Base-by-base conservation (phyloP, 169 alveolate species). In the Plasmodium falciparum region DNA sequence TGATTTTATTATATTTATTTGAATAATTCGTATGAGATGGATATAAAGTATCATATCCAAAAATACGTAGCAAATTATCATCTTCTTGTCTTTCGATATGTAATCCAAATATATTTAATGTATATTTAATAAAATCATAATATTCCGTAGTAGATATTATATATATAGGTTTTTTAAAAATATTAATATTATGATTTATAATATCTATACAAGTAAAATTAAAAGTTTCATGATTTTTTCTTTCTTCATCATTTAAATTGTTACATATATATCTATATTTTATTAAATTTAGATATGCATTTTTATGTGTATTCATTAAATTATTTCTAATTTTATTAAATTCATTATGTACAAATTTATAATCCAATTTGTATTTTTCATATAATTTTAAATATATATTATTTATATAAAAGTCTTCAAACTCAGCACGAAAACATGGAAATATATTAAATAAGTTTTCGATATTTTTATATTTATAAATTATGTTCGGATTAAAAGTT, bases 151-250 rank as follows among this genome's bases (percentile, higher is more conserved):
- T 54, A 13, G 91, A 83, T 6, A 83, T 72, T 6, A 83, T 49
- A 69, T 83, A 83, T 1, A 83, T 56, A 13, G 91, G 91, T 56
- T 83, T 83, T 43, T 54, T 67, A 83, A 54, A 83, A 20, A 67
- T 15, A n/a, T 83, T 83, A 9, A 83, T 83, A 50, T 83, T 67
- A 12, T 83, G 29, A 29, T 83, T 83, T 17, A 83, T 83, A 49
- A 83, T 17, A 45, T 83, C 91, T 3, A 83, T 73, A 56, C 70
- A 33, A 67, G 66, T 26, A 0, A 33, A 2, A 43, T 83, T 83
- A 56, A 69, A 67, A 20, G 91, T 83, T 62, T 61, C 65, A 49
- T 83, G 91, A 15, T 69, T 69, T 62, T 69, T 56, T 45, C 62
- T 83, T 47, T 83, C 91, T 33, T 83, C 29, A 33, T 83, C 85